Base-by-base conservation (phyloP, 1,284 basidiomycete species). In the Ustilago hordei region DNA sequence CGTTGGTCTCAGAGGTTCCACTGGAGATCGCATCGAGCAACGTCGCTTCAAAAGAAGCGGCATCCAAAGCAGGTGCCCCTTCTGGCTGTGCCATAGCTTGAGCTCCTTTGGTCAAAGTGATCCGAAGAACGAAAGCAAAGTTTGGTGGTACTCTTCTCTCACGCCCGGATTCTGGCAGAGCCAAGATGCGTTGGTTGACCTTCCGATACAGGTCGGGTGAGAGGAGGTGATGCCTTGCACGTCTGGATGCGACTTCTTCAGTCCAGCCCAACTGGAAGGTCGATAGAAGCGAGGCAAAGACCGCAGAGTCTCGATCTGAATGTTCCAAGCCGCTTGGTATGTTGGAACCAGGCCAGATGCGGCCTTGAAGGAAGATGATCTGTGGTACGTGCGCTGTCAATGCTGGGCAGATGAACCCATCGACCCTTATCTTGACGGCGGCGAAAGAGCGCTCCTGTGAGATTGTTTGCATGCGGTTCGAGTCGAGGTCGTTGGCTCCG, bases 1-100 rank as follows among this genome's bases (percentile, higher is more conserved):
- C 53, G 17, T 17, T n/a, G 1, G 32, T 48, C 11, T 41, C 19
- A 36, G 34, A 11, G 4, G 34, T 32, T 1, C 1, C 31, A 28
- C 11, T 19, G 12, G 60, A 53, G n/a, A 69, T 64, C 8, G 53
- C 53, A 12, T 69, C 61, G 0, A 69, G 67, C 36, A 69, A 36
- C 8, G 57, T 19, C 39, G 45, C 34, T 36, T 56, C 34, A 38
- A 69, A 56, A 0, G 53, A 50, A 4, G 50, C 34, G 19, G 19
- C 57, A 4, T 57, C 36, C 34, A 69, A 11, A 8, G 31, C 48
- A 32, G 28, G 48, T 12, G 31, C 32, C 12, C 8, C 13, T 3
- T 35, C n/a, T 4, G 32, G 23, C n/a, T 47, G 39, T 28, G 17
- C 12, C 19, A 12, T 8, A 17, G 0, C 31, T 6, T 52, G 39